These are phyloP conservation scores for Neodidymelliopsis sp. DNA, from an alignment of 2,329 filamentous ascomycete genomes.

Conservation along the genomic window DNA sequence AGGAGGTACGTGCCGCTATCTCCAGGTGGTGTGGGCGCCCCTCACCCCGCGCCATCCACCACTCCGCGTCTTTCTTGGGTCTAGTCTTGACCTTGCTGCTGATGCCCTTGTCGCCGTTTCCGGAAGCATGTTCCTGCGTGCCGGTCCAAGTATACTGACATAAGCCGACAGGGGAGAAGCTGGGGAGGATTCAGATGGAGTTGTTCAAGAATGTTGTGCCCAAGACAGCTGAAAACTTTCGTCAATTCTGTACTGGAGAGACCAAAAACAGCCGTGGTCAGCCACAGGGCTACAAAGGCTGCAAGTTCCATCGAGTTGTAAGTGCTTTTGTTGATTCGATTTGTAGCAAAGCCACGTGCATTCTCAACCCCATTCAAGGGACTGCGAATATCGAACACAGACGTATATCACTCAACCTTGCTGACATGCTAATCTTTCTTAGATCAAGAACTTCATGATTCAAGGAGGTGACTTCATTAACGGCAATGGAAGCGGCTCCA, in stretches of 20 bases:
- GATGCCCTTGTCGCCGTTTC: slow-evolving; percentile 6
- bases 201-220: slow-evolving; percentile 86
- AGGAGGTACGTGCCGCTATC: slow-evolving; percentile 65
- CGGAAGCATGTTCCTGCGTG: slow-evolving; percentile 5
- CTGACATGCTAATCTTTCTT: slow-evolving; percentile 18
- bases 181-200: slow-evolving; percentile 57
- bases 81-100: slow-evolving; percentile 11
- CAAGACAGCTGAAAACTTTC: slow-evolving; percentile 94
- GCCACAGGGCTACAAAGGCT: slow-evolving; percentile 92
- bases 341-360: not conserved
- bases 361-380: no score
- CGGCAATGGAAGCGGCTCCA: slow-evolving; percentile 88
- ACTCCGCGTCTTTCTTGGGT: slow-evolving; percentile 14
- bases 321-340: slow-evolving; percentile 44
- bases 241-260: slow-evolving; percentile 96
- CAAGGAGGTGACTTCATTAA: slow-evolving; percentile 97
- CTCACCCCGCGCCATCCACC: slow-evolving; percentile 19
- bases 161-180: slow-evolving; percentile 41
- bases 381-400: no score
- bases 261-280: slow-evolving; percentile 77
- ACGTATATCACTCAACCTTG: not conserved
- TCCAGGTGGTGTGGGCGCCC: slow-evolving; percentile 18
- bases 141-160: slow-evolving; percentile 36
- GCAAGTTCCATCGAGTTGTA: slow-evolving; percentile 93
- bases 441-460: slow-evolving; percentile 98